Evolutionary conservation across 2,329 filamentous ascomycete genomes (phyloP).

Genomic region (Pseudogymnoascus sp.): DNA sequence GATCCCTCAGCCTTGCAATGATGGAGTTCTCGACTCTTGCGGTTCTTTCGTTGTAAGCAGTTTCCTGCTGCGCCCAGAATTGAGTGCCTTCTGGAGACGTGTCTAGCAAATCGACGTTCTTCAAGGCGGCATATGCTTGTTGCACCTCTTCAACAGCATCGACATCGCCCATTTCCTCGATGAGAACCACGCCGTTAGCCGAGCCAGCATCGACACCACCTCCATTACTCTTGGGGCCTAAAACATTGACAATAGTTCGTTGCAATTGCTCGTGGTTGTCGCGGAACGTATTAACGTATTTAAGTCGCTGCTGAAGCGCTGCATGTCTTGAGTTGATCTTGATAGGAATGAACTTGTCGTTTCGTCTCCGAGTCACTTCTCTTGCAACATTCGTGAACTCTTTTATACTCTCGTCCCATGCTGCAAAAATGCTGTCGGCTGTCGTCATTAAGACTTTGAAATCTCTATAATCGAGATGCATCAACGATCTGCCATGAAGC

Average conservation of each 20-base stretch:
- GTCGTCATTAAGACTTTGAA: constrained; percentile 80
- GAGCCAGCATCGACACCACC: constrained; percentile 44
- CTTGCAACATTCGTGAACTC: constrained; percentile 97
- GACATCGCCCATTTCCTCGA: constrained; percentile 93
- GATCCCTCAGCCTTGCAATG: constrained; percentile 85
- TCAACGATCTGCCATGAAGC: constrained; percentile 76
- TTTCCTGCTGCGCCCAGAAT: constrained; percentile 87
- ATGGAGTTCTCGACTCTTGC: constrained; percentile 98
- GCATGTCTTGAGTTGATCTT: constrained; percentile 85
- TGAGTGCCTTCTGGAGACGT: constrained; percentile 84
- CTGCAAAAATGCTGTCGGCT: constrained; percentile 77
- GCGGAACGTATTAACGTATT: constrained; percentile 90
- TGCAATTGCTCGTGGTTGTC: constrained; percentile 97
- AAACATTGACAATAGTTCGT: constrained; percentile 91
- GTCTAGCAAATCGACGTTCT: constrained; percentile 91
- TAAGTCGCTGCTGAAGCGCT: constrained; percentile 81
- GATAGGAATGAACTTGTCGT: constrained; percentile 98
- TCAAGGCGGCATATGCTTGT: constrained; percentile 87
- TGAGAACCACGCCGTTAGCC: constrained; percentile 59
- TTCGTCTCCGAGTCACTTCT: constrained; percentile 84
- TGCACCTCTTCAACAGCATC: constrained; percentile 95
- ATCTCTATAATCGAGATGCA: constrained; percentile 86
- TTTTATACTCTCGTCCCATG: constrained; percentile 94
- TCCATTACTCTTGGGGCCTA: constrained; percentile 64
- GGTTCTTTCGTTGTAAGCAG: constrained; percentile 94